phyloP scores from a whole-genome alignment of 1,139 yeast genomes.

The Arxiozyma slooffiae region DNA sequence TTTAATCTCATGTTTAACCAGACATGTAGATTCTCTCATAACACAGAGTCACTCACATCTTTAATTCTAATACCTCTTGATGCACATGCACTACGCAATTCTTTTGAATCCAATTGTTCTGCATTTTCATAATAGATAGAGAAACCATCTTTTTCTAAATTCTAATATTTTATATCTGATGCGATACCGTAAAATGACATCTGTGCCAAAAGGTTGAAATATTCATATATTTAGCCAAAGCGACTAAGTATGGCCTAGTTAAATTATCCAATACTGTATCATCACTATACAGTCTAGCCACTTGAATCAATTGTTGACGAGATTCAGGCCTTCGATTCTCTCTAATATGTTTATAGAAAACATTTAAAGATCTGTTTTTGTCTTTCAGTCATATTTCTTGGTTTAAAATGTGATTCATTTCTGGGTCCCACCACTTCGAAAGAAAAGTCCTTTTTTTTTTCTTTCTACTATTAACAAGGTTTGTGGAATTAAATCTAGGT shows the following conservation, averaged over 20 bases:
- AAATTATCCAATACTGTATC: constrained; percentile 89
- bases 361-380: constrained; percentile 72
- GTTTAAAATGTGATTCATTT: constrained; percentile 51
- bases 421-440: background rate
- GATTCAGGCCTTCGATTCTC: constrained; percentile 57
- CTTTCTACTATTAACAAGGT: too few species aligned
- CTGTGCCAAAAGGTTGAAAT: constrained; percentile 91
- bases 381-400: constrained; percentile 57
- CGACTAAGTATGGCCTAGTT: constrained; percentile 82
- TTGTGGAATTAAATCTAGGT: constrained; percentile 6
- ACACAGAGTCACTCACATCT: constrained; percentile 68
- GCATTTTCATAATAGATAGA: constrained; percentile 93
- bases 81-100: constrained; percentile 81
- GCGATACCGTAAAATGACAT: constrained; percentile 83
- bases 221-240: constrained; percentile 85
- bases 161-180: constrained; percentile 86
- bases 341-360: constrained; percentile 64
- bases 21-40: constrained; percentile 70
- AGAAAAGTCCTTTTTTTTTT: background rate
- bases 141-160: constrained; percentile 83
- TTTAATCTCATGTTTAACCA: constrained; percentile 88
- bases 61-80: constrained; percentile 84
- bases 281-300: constrained; percentile 85
- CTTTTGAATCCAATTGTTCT: constrained; percentile 69
- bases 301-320: constrained; percentile 66